phyloP scores from a whole-genome alignment of 176 grass and related monocot genomes.

The Lolium rigidum region DNA sequence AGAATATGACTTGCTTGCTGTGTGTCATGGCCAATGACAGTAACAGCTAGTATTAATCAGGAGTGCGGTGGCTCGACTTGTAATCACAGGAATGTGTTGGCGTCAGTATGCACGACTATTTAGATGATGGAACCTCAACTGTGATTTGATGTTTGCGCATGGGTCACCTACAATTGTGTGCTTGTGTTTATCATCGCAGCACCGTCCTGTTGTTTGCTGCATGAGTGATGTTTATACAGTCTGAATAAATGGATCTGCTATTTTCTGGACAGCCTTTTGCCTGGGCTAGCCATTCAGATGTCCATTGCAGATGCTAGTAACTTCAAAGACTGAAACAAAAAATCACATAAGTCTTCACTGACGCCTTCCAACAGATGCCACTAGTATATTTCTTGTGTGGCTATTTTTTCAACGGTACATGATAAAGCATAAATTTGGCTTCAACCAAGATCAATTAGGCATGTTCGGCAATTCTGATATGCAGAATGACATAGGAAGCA shows the following conservation, averaged over 20 bases:
- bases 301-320: not conserved
- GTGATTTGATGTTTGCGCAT: not conserved
- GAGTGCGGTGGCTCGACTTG: no score
- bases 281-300: not conserved
- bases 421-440: not conserved
- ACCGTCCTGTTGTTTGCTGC: slow-evolving; percentile 6
- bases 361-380: not conserved
- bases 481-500: not conserved
- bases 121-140: no score
- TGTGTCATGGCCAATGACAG: no score
- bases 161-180: not conserved
- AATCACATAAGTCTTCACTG: no score
- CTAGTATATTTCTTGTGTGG: not conserved
- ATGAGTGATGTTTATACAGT: slow-evolving; percentile 10
- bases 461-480: not conserved
- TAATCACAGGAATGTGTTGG: no score
- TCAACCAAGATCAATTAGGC: not conserved
- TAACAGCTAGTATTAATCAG: no score
- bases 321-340: not conserved
- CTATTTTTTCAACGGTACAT: not conserved
- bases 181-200: not conserved
- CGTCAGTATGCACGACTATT: no score
- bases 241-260: slow-evolving; percentile 1
- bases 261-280: not conserved
- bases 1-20: no score